Evolutionary conservation across 116 monocot genomes (phyloP).

Genomic region (Iris pallida): DNA sequence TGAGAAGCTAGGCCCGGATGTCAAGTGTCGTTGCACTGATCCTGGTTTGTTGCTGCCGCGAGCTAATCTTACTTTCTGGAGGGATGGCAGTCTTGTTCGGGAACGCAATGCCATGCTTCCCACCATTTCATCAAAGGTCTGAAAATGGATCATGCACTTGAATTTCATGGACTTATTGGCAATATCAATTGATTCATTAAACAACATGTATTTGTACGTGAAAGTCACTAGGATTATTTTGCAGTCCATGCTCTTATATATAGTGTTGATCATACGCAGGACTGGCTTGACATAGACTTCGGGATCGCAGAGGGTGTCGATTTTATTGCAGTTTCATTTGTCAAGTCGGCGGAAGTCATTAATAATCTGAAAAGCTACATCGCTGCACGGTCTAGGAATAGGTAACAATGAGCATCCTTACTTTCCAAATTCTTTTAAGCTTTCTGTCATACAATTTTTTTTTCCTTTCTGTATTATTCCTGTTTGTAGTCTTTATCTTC

Average conservation of each 20-base stretch:
- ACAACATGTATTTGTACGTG: too few relatives aligned
- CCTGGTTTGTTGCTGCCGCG: constrained; percentile 78
- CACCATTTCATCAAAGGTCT: constrained; percentile 92
- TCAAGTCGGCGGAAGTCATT: constrained; percentile 94
- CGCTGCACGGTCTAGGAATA: constrained; percentile 76
- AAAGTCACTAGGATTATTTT: neutral
- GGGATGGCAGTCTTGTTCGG: constrained; percentile 83
- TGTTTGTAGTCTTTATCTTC: too few relatives aligned
- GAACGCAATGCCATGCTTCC: constrained; percentile 97
- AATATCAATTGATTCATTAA: too few relatives aligned
- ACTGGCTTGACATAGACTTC: constrained; percentile 99
- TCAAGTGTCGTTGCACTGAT: constrained; percentile 84
- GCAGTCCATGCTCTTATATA: neutral
- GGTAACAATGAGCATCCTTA: constrained; percentile 32
- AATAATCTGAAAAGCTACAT: constrained; percentile 98
- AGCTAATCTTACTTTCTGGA: constrained; percentile 87
- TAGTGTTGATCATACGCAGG: constrained; percentile 29
- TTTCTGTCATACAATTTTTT: too few relatives aligned
- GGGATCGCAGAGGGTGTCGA: constrained; percentile 94
- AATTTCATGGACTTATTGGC: too few relatives aligned
- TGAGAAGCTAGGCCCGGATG: constrained; percentile 95
- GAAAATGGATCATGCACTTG: too few relatives aligned
- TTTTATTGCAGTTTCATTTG: constrained; percentile 95
- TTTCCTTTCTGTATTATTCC: too few relatives aligned
- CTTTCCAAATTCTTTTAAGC: neutral